phyloP scores from a whole-genome alignment of 495 filamentous ascomycete genomes.

The Daldinia decipiens region DNA sequence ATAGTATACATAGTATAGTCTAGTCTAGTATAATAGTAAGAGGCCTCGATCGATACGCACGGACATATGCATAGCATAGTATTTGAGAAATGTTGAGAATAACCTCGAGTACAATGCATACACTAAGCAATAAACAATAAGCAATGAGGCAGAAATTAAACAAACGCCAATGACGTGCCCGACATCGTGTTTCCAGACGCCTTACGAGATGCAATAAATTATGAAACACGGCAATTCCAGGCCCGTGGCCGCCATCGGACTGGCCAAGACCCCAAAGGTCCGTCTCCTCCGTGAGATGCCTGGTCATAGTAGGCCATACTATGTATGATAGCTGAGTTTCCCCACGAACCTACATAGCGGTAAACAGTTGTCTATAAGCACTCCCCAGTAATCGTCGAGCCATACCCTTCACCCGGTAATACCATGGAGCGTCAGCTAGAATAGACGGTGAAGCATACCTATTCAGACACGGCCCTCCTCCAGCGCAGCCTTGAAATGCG shows the following conservation, averaged over 20 bases:
- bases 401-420: conserved; percentile 8
- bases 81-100: not conserved
- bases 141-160: conserved; percentile 6
- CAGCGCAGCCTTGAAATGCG: conserved; percentile 45
- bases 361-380: conserved; percentile 24
- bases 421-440: not conserved
- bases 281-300: conserved; percentile 19
- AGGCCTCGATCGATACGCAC: not conserved
- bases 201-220: conserved; percentile 25
- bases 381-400: conserved; percentile 25
- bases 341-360: conserved; percentile 18
- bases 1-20: not conserved
- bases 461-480: conserved; percentile 59
- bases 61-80: not conserved
- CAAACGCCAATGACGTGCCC: conserved; percentile 29
- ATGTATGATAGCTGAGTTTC: conserved; percentile 4
- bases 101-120: not conserved
- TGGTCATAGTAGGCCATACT: conserved; percentile 12
- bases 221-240: conserved; percentile 41
- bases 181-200: conserved; percentile 25
- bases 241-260: conserved; percentile 30
- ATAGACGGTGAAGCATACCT: conserved; percentile 27
- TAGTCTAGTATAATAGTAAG: not conserved
- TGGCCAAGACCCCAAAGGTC: conserved; percentile 19
- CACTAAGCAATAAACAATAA: not conserved